Percentiles rank a stretch among this genome's conserved stretches.
These are phyloP conservation scores for Trichoderma oligosporum DNA, from an alignment of 2,329 filamentous ascomycete genomes.

Conservation along the genomic window DNA sequence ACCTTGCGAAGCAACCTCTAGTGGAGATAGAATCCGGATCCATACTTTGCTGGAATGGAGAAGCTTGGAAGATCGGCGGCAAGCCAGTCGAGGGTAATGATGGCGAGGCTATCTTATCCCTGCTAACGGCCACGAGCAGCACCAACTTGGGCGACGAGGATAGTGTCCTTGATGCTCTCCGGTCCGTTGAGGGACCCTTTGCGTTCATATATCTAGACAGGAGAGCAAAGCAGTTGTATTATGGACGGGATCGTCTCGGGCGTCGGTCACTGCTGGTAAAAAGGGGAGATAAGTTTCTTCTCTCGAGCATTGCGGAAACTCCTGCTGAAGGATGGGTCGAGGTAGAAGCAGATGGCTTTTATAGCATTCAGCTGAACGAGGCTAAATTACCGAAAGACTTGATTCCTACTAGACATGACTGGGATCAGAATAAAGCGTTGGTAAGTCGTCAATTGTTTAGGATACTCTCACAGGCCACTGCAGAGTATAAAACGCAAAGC, in stretches of 20 bases:
- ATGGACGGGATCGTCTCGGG: conserved; percentile 82
- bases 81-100: conserved; percentile 69
- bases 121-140: conserved; percentile 48
- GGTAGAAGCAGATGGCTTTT: conserved; percentile 80
- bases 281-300: conserved; percentile 46
- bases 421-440: conserved; percentile 37
- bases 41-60: conserved; percentile 93
- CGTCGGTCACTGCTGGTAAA: conserved; percentile 73
- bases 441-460: conserved; percentile 43
- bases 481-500: not conserved
- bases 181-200: conserved; percentile 74
- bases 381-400: conserved; percentile 9
- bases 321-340: conserved; percentile 62
- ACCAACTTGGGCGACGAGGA: conserved; percentile 24
- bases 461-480: not conserved
- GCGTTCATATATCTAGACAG: conserved; percentile 82
- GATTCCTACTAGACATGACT: conserved; percentile 28
- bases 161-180: conserved; percentile 50
- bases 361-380: conserved; percentile 56
- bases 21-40: conserved; percentile 53
- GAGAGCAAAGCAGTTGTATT: conserved; percentile 61
- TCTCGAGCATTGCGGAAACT: conserved; percentile 68
- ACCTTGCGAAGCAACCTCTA: conserved; percentile 70
- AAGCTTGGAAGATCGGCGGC: conserved; percentile 75
- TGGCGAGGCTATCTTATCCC: conserved; percentile 62